Evolutionary conservation across 495 filamentous ascomycete species (phyloP).

Genomic region (Neurospora tetraspora): DNA sequence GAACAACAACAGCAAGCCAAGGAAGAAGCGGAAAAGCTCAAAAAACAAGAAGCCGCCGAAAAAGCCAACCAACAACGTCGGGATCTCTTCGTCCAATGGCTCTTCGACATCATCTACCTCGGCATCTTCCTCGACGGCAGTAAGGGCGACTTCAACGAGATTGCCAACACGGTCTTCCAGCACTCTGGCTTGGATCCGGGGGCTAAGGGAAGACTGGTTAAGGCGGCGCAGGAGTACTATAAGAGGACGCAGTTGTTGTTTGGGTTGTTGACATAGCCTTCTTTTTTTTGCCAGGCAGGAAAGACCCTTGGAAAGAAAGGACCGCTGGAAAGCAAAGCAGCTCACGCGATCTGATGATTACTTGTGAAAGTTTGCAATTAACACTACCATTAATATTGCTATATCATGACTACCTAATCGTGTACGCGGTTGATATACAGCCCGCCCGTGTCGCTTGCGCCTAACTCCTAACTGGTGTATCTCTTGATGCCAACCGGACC

Average conservation of each 20-base stretch:
- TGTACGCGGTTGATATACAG: no score
- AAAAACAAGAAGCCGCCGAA: conserved; percentile 5
- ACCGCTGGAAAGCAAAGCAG: no score
- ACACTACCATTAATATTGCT: no score
- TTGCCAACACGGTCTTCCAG: conserved; percentile 36
- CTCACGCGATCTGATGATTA: no score
- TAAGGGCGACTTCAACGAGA: conserved; percentile 31
- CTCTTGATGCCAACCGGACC: no score
- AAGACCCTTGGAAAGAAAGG: no score
- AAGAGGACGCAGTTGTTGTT: conserved; percentile 71
- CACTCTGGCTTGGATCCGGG: conserved; percentile 35
- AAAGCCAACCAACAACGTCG: conserved; percentile 19
- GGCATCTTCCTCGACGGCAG: conserved; percentile 27
- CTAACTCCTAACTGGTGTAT: no score
- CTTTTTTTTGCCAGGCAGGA: no score
- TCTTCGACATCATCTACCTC: conserved; percentile 71
- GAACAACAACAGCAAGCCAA: conserved; percentile 7
- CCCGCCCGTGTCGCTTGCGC: no score
- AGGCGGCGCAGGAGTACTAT: conserved; percentile 63
- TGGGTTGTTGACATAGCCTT: conserved; percentile 37
- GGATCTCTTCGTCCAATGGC: conserved; percentile 58
- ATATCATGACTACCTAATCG: no score
- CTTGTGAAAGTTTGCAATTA: no score
- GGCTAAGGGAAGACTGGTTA: conserved; percentile 40
- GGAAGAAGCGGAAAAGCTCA: not conserved